Conservation (phyloP, 257 asterid species). For the Solanum chmielewskii region DNA sequence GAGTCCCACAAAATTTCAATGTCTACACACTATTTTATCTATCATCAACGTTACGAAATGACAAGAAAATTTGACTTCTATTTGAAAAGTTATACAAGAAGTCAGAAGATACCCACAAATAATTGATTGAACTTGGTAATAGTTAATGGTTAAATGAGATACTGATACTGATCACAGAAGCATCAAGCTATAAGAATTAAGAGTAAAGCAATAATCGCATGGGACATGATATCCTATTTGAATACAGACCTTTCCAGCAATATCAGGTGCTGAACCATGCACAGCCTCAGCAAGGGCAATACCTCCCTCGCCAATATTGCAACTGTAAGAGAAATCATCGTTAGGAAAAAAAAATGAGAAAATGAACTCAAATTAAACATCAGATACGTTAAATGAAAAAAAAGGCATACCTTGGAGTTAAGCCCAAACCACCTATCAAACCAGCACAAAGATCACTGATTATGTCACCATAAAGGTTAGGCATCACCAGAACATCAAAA, state of each 20-base stretch:
- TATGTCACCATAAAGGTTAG: constrained; percentile 46
- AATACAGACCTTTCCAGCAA: constrained; percentile 83
- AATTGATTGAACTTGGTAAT: not conserved
- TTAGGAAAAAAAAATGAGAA: not conserved
- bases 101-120: not conserved
- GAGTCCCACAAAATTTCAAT: no score
- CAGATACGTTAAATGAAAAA: not conserved
- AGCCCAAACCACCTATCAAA: constrained; percentile 89
- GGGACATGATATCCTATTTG: not conserved
- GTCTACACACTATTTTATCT: not conserved
- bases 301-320: constrained; percentile 96
- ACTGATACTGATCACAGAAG: not conserved
- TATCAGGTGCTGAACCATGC: constrained; percentile 99
- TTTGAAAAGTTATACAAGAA: not conserved
- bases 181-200: not conserved
- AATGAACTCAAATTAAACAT: not conserved
- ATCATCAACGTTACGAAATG: not conserved
- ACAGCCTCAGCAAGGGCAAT: constrained; percentile 99
- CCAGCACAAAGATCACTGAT: constrained; percentile 92
- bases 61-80: not conserved
- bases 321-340: constrained; percentile 24
- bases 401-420: constrained; percentile 75
- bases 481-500: constrained; percentile 12
- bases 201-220: not conserved
- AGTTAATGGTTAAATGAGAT: not conserved